Evolutionary conservation across 495 filamentous ascomycete genomes (phyloP).

Genomic region (Alectoria sarmentosa): DNA sequence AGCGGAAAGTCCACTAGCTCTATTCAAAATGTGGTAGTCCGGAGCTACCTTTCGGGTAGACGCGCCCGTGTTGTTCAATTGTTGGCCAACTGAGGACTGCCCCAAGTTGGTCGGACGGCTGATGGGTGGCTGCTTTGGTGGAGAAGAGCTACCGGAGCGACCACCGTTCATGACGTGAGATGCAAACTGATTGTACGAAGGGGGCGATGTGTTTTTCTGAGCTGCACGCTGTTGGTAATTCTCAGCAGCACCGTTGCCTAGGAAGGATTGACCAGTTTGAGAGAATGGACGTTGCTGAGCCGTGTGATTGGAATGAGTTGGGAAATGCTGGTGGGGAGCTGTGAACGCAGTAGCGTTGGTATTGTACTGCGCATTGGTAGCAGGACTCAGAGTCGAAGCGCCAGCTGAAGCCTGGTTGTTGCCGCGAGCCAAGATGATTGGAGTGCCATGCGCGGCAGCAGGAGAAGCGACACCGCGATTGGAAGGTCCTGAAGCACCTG

Average conservation of each 20-base stretch:
- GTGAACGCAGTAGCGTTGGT: not conserved
- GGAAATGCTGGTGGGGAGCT: constrained; percentile 7
- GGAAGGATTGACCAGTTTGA: not conserved
- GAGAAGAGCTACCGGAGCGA: not conserved
- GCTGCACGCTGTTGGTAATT: not conserved
- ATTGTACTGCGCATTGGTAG: constrained; percentile 5
- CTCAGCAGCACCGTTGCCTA: not conserved
- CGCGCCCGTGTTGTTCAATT: not conserved
- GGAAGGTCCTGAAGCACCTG: not conserved
- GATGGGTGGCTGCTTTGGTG: constrained; percentile 19
- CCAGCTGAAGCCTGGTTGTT: not conserved
- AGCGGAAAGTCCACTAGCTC: not conserved
- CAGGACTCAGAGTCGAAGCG: not conserved
- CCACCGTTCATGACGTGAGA: not conserved
- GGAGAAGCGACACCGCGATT: not conserved
- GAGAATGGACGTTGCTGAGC: not conserved
- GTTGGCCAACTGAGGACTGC: not conserved
- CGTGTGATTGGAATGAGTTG: not conserved
- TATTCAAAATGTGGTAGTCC: not conserved
- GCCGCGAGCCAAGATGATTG: not conserved
- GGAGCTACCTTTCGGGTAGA: not conserved
- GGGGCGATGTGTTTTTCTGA: not conserved
- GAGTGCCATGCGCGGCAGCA: not conserved
- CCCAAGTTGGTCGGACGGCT: constrained; percentile 6
- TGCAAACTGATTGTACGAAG: not conserved